Conservation (phyloP, 805 yeast species). For the Saturnispora quitensis region DNA sequence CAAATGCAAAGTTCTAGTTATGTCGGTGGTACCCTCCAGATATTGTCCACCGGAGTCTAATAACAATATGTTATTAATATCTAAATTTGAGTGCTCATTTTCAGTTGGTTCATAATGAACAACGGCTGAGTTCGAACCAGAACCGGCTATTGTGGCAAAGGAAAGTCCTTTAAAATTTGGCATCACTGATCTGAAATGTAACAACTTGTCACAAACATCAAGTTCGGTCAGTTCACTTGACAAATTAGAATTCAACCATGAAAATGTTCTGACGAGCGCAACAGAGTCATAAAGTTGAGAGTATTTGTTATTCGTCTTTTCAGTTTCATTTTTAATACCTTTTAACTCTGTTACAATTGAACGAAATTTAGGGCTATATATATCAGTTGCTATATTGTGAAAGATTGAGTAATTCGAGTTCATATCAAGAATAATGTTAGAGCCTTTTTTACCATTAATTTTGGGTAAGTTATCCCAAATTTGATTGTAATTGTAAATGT, state of each 20-base stretch:
- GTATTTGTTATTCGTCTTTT: conserved; percentile 56
- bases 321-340: conserved; percentile 65
- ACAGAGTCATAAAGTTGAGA: conserved; percentile 84
- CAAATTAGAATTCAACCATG: conserved; percentile 68
- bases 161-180: conserved; percentile 56
- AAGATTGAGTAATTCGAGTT: conserved; percentile 25
- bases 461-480: conserved; percentile 49
- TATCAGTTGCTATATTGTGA: conserved; percentile 18
- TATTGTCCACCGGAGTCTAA: conserved; percentile 91
- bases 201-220: conserved; percentile 46
- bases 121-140: conserved; percentile 68
- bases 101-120: conserved; percentile 68
- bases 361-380: conserved; percentile 15
- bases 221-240: conserved; percentile 41
- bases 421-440: conserved; percentile 17
- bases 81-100: conserved; percentile 49
- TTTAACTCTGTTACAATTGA: conserved; percentile 50
- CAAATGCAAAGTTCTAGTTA: conserved; percentile 81
- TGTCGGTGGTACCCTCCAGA: conserved; percentile 92
- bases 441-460: conserved; percentile 12
- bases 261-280: conserved; percentile 60
- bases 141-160: conserved; percentile 67
- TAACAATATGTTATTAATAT: conserved; percentile 59
- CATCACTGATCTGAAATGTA: conserved; percentile 35
- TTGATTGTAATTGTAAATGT: conserved; percentile 42